Base-by-base conservation (phyloP, 2,329 filamentous ascomycete genomes). In the Chaetomiaceae sp. region DNA sequence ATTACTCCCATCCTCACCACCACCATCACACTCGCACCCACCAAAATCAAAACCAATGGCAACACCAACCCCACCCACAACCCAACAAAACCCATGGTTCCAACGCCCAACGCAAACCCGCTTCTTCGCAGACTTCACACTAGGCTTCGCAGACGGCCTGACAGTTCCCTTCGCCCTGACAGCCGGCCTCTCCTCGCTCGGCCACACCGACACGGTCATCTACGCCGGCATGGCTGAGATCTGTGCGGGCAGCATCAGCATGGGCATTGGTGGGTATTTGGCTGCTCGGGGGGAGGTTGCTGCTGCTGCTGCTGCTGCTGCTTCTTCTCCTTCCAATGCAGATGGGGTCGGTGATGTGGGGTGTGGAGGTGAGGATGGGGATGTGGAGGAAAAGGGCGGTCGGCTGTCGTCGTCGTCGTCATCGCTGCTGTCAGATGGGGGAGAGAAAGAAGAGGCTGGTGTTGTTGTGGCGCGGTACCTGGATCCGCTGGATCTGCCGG, bases 111-210 rank as follows among this genome's bases (percentile, higher is more conserved):
- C n/a, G n/a, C n/a, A n/a, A n/a, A n/a, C n/a, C 19, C 41, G 41
- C 17, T 44, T 44, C 3, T 17, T 44, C 10, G 30, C 41, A 19
- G 41, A 44, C 13, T 44, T 44, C 7, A 44, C 41, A 2, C 41
- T 90, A 58, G 87, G 87, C 47, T 82, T 90, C 59, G 84, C 86
- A 0, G 87, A 91, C 62, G 87, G 87, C 14, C 75, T 91, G 58
- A 90, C 87, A 0, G 87, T 90, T 0, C 87, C 87, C 0, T 91
- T 91, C 59, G 87, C 87, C 14, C 73, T 90, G 31, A 89, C 85
- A 0, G 86, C 87, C 0, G 86, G 87, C 13, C 73, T 91, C 2
- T 83, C 81, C 2, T 76, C 76, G 42, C 70, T 86, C 39, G 82
- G 82, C 14, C 75, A 80, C 63, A 83, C 81, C 25, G 78, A 75